A percentile compares a stretch with the other conserved stretches of the same genome.
Conservation (phyloP, 1,139 yeast genomes). For the Debaryomyces sp. region DNA sequence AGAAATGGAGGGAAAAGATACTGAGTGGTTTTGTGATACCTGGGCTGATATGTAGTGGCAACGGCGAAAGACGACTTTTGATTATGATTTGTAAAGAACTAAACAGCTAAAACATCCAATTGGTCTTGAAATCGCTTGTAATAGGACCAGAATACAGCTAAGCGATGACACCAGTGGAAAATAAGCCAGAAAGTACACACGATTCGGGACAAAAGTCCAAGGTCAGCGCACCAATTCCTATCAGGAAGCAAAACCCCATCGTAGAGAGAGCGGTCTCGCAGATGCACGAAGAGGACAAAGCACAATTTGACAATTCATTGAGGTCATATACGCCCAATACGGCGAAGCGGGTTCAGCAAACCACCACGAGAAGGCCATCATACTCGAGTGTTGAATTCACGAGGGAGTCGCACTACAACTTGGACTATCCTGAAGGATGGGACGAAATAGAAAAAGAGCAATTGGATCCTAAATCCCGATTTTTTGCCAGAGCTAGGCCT, state of each 20-base stretch:
- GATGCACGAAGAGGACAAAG: conserved; percentile 13
- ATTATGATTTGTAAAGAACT: neutral
- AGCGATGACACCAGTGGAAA: conserved; percentile 7
- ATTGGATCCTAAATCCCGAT: conserved; percentile 55
- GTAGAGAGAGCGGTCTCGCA: conserved; percentile 16
- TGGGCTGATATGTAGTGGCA: conserved; percentile 1
- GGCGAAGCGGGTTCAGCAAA: conserved; percentile 17
- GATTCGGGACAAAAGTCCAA: neutral
- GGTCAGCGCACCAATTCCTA: conserved; percentile 25
- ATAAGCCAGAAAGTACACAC: neutral
- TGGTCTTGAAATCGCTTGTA: conserved; percentile 3
- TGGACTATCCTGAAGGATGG: conserved; percentile 61
- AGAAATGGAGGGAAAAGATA: neutral
- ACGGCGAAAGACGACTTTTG: neutral
- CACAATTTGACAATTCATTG: conserved; percentile 9
- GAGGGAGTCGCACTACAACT: conserved; percentile 51
- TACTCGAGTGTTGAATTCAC: conserved; percentile 36
- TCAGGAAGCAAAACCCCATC: conserved; percentile 11
- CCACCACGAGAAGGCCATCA: conserved; percentile 34
- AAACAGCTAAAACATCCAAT: neutral
- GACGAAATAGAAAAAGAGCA: conserved; percentile 41
- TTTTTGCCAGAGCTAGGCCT: conserved; percentile 54
- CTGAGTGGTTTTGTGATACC: conserved; percentile 5
- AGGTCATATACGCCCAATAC: conserved; percentile 34
- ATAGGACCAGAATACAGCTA: conserved; percentile 3